Base-by-base conservation (phyloP, 257 asterid species). In the Anisodus tanguticus region DNA sequence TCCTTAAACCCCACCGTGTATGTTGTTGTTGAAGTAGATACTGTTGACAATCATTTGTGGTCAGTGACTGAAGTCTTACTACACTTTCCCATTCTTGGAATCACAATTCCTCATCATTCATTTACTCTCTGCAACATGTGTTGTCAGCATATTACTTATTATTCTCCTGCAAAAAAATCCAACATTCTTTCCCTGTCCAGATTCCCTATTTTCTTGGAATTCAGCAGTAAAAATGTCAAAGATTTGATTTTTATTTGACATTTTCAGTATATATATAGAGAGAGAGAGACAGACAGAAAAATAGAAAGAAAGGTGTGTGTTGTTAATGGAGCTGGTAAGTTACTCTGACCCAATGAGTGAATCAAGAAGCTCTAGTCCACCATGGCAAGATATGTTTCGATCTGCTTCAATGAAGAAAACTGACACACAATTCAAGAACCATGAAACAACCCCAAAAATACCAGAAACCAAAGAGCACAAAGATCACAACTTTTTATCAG, bases 311-410 rank as follows among this genome's bases (percentile, higher is more conserved):
- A 31, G 35, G 35, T 39, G 11, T 53, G 4, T 53, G 16, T 53
- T 53, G 55, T 83, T 79, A 60, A 85, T 94, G 97, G 95, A 88
- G 84, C 83, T 92, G 82, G 95, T 91, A 67, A 94, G 92, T 2
- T 92, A 83, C 83, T 86, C 96, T 11, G 94, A 91, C 86, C 82
- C 91, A 77, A 89, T 91, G 84, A 41, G 92, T 57, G 91, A 91
- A 84, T 70, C 95, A 22, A 88, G 55, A 57, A 71, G 51, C 51
- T 86, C 88, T 31, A 86, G 87, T 59, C 90, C 89, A 2, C 91
- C 98, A 54, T 95, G 99, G 99, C 93, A 92, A 85, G 98, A 95
- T 72, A 95, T 95, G 98, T 93, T 94, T 86, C 87, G 98, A 94
- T 94, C 98, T 83, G 97, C 94, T 11, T 94, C 99, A 26, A 62